phyloP scores from a whole-genome alignment of 2,329 filamentous ascomycete genomes.

The Thermoascus crustaceus region DNA sequence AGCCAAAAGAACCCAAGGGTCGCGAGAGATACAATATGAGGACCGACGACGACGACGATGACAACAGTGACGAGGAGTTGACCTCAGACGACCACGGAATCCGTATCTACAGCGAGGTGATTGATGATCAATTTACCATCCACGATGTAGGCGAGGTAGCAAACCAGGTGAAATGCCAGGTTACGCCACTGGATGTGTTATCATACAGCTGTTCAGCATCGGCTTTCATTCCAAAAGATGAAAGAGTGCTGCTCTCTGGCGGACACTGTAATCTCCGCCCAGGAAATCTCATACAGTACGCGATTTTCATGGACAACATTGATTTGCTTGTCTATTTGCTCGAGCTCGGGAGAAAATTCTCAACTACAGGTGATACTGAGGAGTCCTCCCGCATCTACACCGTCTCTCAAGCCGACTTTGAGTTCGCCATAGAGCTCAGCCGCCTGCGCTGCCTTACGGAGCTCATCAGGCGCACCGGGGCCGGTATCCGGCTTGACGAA shows the following conservation, averaged over 20 bases:
- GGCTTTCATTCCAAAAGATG: slow-evolving; percentile 10
- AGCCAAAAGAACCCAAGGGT: slow-evolving; percentile 46
- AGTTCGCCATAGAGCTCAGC: slow-evolving; percentile 37
- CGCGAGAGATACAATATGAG: slow-evolving; percentile 28
- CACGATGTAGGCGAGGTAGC: slow-evolving; percentile 65
- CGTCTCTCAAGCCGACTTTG: slow-evolving; percentile 23
- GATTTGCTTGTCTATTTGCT: slow-evolving; percentile 50
- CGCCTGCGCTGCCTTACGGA: slow-evolving; percentile 34
- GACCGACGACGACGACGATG: slow-evolving; percentile 28
- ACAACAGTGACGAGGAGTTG: too few species aligned
- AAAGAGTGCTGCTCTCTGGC: too few species aligned
- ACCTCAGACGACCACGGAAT: slow-evolving; percentile 18
- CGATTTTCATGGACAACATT: slow-evolving; percentile 47
- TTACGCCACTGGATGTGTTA: slow-evolving; percentile 50
- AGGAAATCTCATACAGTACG: slow-evolving; percentile 32
- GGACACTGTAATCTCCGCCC: not conserved
- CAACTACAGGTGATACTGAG: slow-evolving; percentile 6
- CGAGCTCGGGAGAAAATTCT: slow-evolving; percentile 36
- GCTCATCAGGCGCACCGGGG: slow-evolving; percentile 59
- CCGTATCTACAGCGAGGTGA: slow-evolving; percentile 41
- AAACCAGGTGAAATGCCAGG: slow-evolving; percentile 58
- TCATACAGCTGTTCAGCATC: slow-evolving; percentile 28
- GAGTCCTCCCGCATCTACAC: slow-evolving; percentile 5
- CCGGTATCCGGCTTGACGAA: slow-evolving; percentile 59
- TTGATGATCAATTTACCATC: slow-evolving; percentile 64